phyloP scores from a whole-genome alignment of 1,139 yeast genomes.

The Debaryomyces robertsiae region DNA sequence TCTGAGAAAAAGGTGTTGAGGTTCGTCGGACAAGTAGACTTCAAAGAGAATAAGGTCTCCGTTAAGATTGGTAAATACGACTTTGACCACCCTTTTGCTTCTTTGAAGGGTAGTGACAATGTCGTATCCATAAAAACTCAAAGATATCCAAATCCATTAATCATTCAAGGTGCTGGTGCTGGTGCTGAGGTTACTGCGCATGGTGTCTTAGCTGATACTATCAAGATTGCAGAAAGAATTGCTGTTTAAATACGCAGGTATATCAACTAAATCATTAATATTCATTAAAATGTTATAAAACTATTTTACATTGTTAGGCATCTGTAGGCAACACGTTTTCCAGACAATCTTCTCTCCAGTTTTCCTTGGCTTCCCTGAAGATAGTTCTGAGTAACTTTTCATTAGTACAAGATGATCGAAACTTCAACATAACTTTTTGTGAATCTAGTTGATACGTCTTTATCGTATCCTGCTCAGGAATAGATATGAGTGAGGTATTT shows the following conservation, averaged over 20 bases:
- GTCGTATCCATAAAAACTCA: constrained; percentile 89
- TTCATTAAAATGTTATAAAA: constrained; percentile 1
- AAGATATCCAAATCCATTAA: constrained; percentile 89
- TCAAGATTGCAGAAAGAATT: constrained; percentile 87
- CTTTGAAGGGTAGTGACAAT: constrained; percentile 93
- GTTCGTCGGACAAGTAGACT: constrained; percentile 89
- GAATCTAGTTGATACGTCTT: constrained; percentile 54
- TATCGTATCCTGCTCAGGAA: constrained; percentile 30
- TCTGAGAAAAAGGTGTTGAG: constrained; percentile 84
- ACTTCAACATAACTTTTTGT: constrained; percentile 70
- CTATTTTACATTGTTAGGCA: constrained; percentile 13
- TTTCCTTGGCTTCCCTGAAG: constrained; percentile 59
- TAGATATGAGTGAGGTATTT: constrained; percentile 36
- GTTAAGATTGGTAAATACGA: constrained; percentile 89
- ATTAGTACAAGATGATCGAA: constrained; percentile 63
- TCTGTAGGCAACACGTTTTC: constrained; percentile 21
- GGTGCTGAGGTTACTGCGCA: constrained; percentile 99
- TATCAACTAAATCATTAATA: constrained; percentile 2
- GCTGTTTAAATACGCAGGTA: constrained; percentile 33
- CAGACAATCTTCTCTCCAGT: constrained; percentile 42
- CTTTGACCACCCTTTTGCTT: constrained; percentile 91
- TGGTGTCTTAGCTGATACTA: constrained; percentile 92
- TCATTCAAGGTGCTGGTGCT: constrained; percentile 98
- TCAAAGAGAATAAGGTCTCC: constrained; percentile 63
- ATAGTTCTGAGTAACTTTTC: constrained; percentile 47